Evolutionary conservation across 228 moss, liverwort and hornwort species (phyloP).

Genomic region (Sphagnum magellanicum): DNA sequence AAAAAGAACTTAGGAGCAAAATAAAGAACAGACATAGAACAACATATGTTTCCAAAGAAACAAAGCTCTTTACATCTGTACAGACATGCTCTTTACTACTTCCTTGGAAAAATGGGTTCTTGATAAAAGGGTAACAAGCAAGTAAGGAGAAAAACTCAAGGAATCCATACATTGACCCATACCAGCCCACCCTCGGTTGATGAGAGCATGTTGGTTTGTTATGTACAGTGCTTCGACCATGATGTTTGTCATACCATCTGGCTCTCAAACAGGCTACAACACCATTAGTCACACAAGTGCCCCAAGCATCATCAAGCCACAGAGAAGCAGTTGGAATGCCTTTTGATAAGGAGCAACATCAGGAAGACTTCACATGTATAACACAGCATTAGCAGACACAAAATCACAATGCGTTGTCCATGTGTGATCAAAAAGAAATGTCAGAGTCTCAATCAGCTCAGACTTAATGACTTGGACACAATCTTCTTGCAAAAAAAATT

Average conservation of each 20-base stretch:
- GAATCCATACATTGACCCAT: slow-evolving; percentile 72
- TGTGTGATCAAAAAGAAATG: too few species aligned
- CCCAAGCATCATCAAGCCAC: background rate
- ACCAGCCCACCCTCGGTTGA: slow-evolving; percentile 87
- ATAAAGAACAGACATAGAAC: background rate
- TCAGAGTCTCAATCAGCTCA: too few species aligned
- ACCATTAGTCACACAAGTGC: background rate
- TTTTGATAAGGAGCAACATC: background rate
- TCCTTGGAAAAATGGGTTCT: background rate
- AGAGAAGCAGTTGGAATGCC: background rate
- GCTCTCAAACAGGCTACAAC: slow-evolving; percentile 85
- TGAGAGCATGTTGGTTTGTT: slow-evolving; percentile 79
- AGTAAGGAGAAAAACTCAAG: background rate
- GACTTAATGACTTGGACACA: too few species aligned
- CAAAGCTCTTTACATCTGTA: background rate
- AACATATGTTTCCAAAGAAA: background rate
- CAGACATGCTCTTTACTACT: too few species aligned
- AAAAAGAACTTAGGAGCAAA: too few species aligned
- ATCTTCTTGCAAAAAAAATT: too few species aligned
- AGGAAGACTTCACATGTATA: too few species aligned
- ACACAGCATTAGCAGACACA: too few species aligned
- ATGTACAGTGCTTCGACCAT: slow-evolving; percentile 65
- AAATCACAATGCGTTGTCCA: too few species aligned
- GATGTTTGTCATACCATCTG: slow-evolving; percentile 80
- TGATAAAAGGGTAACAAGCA: background rate